phyloP scores from a whole-genome alignment of 2,329 filamentous ascomycete genomes.

The Penicillium italicum region DNA sequence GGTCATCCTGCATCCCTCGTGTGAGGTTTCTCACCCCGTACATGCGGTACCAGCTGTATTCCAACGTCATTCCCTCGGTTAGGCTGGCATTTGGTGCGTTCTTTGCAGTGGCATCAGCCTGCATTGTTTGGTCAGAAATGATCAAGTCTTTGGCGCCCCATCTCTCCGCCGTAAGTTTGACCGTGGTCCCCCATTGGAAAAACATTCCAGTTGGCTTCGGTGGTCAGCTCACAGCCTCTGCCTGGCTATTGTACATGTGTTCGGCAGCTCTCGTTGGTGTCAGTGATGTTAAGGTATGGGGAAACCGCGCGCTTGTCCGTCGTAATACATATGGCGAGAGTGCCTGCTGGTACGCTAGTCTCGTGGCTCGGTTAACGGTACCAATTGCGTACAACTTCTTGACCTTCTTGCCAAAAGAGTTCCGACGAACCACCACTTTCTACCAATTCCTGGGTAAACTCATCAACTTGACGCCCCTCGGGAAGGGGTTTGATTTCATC shows the following conservation, averaged over 20 bases:
- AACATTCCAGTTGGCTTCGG: conserved; percentile 77
- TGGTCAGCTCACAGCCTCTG: conserved; percentile 76
- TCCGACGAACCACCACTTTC: conserved; percentile 77
- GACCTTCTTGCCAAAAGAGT: conserved; percentile 71
- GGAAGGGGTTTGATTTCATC: conserved; percentile 78
- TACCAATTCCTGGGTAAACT: conserved; percentile 79
- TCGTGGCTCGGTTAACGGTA: conserved; percentile 88
- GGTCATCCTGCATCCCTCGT: conserved; percentile 53
- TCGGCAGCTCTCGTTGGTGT: conserved; percentile 81
- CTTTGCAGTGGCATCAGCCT: conserved; percentile 70
- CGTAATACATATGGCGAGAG: conserved; percentile 90
- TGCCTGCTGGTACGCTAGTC: conserved; percentile 92
- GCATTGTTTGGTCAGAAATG: conserved; percentile 90
- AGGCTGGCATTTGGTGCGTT: conserved; percentile 64
- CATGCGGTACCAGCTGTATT: conserved; percentile 74
- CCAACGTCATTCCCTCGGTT: conserved; percentile 66
- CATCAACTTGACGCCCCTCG: conserved; percentile 78
- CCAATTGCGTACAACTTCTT: conserved; percentile 95
- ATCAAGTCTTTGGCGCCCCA: conserved; percentile 76
- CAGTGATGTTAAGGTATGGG: conserved; percentile 95
- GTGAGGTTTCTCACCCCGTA: conserved; percentile 70
- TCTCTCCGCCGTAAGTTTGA: conserved; percentile 65
- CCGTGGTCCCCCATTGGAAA: conserved; percentile 64
- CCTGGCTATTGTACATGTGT: conserved; percentile 97
- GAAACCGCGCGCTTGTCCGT: conserved; percentile 82